A percentile compares a stretch with the other conserved stretches of the same genome.
Evolutionary conservation across 345 rosid species (phyloP).

Genomic region (Pistacia integerrima): DNA sequence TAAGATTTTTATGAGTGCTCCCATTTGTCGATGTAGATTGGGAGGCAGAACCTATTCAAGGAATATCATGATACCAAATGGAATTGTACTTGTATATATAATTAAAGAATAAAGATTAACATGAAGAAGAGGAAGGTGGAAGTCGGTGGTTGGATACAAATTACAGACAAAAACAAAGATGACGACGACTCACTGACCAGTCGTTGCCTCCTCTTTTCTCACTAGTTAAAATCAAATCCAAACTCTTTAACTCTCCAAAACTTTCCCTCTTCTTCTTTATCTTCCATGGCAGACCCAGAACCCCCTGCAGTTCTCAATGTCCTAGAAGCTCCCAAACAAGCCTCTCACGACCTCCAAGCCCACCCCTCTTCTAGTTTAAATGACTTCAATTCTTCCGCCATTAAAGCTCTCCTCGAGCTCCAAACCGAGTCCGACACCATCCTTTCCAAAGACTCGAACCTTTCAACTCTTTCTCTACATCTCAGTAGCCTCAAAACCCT

Average conservation of each 20-base stretch:
- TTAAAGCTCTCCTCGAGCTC: conserved; percentile 65
- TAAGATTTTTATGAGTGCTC: no score
- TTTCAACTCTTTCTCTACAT: conserved; percentile 48
- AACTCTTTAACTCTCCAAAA: no score
- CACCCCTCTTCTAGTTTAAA: conserved; percentile 35
- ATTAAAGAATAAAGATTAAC: no score
- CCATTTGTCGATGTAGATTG: no score
- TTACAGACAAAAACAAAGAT: neutral
- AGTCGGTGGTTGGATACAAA: neutral
- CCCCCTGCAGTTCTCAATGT: conserved; percentile 38
- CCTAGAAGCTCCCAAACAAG: conserved; percentile 66
- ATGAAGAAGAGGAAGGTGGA: neutral
- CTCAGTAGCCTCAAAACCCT: conserved; percentile 49
- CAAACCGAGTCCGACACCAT: conserved; percentile 53
- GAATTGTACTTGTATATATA: no score
- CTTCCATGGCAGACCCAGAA: conserved; percentile 30
- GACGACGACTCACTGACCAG: neutral
- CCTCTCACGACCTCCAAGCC: conserved; percentile 57
- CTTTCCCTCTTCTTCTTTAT: no score
- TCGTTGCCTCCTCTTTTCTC: neutral
- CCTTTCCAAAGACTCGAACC: conserved; percentile 56
- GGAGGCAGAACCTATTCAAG: no score
- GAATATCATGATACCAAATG: no score
- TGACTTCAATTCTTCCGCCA: conserved; percentile 46
- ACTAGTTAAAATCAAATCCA: neutral